Conservation (phyloP, 2,329 filamentous ascomycete genomes). For the Aspergillus vadensis region DNA sequence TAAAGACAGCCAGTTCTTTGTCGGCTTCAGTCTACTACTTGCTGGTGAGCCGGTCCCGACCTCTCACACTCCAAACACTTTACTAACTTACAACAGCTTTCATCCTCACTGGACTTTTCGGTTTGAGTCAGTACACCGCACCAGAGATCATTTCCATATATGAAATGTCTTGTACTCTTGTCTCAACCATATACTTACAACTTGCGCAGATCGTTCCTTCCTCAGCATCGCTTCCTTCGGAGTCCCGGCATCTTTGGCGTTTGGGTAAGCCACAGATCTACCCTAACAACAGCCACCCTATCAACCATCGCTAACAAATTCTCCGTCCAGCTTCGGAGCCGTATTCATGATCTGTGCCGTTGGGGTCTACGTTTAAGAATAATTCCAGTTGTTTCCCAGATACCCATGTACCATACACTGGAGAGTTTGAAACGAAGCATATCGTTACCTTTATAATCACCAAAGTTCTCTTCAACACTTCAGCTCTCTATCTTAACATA, state of each 20-base stretch:
- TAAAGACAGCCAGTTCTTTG: constrained; percentile 80
- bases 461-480: constrained; percentile 23
- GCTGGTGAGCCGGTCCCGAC: constrained; percentile 50
- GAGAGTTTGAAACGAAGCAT: constrained; percentile 29
- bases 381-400: constrained; percentile 25
- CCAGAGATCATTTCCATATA: no score
- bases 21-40: constrained; percentile 75
- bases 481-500: constrained; percentile 19
- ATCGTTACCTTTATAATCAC: constrained; percentile 37
- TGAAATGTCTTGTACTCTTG: neutral
- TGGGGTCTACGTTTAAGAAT: constrained; percentile 86
- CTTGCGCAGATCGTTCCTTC: constrained; percentile 73
- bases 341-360: constrained; percentile 99
- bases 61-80: neutral
- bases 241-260: constrained; percentile 80
- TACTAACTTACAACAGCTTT: constrained; percentile 52
- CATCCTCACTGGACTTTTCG: constrained; percentile 75
- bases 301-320: constrained; percentile 13
- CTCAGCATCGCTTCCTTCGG: constrained; percentile 75
- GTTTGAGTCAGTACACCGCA: constrained; percentile 67
- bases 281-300: constrained; percentile 1
- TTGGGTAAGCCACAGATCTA: constrained; percentile 68
- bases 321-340: constrained; percentile 71
- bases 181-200: constrained; percentile 12
- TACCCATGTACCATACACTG: constrained; percentile 37